These are phyloP conservation scores for Fonsecaea erecta DNA, from an alignment of 2,329 filamentous ascomycete genomes.

Conservation along the genomic window DNA sequence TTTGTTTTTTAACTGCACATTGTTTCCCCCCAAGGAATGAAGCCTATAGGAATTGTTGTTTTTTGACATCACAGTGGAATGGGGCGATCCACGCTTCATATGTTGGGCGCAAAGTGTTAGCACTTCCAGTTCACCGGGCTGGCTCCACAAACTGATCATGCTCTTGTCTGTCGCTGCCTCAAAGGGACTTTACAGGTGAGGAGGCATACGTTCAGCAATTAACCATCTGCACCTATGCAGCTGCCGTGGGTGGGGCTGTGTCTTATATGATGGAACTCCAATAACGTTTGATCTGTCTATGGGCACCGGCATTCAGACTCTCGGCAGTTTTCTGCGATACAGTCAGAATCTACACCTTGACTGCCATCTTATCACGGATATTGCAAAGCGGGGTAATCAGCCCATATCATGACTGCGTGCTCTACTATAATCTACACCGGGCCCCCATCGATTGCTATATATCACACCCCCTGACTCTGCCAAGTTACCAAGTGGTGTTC, in stretches of 20 bases:
- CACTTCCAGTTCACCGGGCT: no score
- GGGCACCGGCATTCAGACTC: background rate
- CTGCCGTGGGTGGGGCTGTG: background rate
- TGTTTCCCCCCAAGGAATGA: no score
- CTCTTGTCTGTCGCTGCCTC: no score
- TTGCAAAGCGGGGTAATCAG: background rate
- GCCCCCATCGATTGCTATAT: background rate
- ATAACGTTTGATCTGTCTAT: background rate
- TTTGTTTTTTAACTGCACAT: no score
- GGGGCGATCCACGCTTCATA: no score
- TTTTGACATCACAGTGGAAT: no score
- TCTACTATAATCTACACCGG: background rate
- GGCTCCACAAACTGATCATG: no score
- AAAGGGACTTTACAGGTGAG: no score
- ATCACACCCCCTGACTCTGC: background rate
- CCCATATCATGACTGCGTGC: background rate
- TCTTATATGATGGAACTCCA: background rate
- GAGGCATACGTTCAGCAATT: no score
- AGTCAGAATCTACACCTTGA: background rate
- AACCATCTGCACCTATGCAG: background rate
- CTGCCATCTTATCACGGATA: background rate
- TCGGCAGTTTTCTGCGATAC: background rate
- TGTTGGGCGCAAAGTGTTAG: no score
- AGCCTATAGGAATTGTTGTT: no score
- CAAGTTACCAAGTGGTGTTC: background rate